Percentiles rank a stretch among this genome's conserved stretches.
phyloP scores from a whole-genome alignment of 768 basidiomycete species.

The Hypholoma fasciculare region DNA sequence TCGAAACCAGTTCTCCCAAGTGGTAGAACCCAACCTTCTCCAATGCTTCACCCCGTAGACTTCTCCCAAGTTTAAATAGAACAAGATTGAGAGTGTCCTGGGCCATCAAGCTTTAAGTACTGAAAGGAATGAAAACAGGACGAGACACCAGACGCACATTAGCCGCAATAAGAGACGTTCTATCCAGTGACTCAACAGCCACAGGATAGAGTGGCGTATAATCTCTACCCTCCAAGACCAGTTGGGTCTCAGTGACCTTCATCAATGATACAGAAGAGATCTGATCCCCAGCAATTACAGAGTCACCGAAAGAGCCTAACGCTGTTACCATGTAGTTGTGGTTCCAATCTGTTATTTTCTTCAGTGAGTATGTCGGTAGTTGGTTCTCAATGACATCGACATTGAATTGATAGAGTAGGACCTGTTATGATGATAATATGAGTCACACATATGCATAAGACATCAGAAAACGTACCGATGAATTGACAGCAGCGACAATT shows the following conservation, averaged over 20 bases:
- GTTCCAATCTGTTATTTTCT: constrained; percentile 62
- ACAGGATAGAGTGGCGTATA: constrained; percentile 77
- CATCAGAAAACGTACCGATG: constrained; percentile 52
- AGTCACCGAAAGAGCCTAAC: constrained; percentile 54
- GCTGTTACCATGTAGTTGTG: constrained; percentile 81
- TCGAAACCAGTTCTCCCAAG: constrained; percentile 75
- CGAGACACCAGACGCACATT: constrained; percentile 50
- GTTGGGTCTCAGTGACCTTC: constrained; percentile 40
- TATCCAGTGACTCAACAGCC: constrained; percentile 56
- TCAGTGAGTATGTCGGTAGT: constrained; percentile 34
- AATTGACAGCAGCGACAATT: constrained; percentile 73
- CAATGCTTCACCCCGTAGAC: constrained; percentile 44
- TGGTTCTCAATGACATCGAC: constrained; percentile 26
- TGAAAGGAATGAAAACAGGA: background rate
- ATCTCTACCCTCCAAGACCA: constrained; percentile 67
- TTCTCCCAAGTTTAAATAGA: constrained; percentile 52
- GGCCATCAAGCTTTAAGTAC: background rate
- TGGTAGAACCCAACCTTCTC: constrained; percentile 72
- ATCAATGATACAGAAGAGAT: constrained; percentile 78
- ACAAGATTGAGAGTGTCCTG: constrained; percentile 71
- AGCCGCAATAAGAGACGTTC: constrained; percentile 63
- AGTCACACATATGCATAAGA: background rate
- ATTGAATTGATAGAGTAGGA: constrained; percentile 47
- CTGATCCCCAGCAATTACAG: constrained; percentile 75
- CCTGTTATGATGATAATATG: constrained; percentile 28